Evolutionary conservation across 2,329 filamentous ascomycete genomes (phyloP).

Genomic region (Fusarium tricinctum): DNA sequence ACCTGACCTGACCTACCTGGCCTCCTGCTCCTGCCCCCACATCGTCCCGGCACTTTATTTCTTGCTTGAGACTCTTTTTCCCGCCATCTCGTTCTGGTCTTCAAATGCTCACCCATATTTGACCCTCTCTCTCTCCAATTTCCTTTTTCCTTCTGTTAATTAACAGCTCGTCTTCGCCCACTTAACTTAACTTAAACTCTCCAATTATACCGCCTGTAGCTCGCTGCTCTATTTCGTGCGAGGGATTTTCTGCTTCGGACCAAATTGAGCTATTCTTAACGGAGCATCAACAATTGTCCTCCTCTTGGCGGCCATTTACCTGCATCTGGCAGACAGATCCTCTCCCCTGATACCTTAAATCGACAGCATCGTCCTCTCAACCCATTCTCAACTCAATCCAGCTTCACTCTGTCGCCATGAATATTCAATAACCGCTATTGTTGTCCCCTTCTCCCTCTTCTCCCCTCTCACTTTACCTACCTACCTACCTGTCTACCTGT

Average conservation of each 20-base stretch:
- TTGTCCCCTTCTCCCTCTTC: constrained; percentile 12
- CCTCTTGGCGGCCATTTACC: constrained; percentile 42
- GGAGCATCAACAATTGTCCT: constrained; percentile 28
- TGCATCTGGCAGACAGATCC: constrained; percentile 30
- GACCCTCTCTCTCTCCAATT: constrained; percentile 23
- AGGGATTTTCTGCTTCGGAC: constrained; percentile 28
- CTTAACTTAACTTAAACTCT: constrained; percentile 4
- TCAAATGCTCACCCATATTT: constrained; percentile 20
- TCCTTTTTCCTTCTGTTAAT: constrained; percentile 19
- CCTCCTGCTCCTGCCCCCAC: constrained; percentile 32
- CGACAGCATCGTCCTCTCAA: constrained; percentile 24
- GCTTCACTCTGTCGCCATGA: constrained; percentile 38
- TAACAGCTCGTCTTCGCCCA: constrained; percentile 5
- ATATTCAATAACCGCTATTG: constrained; percentile 42
- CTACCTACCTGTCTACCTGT: constrained; percentile 13
- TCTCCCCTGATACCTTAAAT: constrained; percentile 21
- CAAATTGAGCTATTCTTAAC: constrained; percentile 23
- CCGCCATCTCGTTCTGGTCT: constrained; percentile 18
- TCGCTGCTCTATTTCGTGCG: constrained; percentile 24
- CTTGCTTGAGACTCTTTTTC: constrained; percentile 32
- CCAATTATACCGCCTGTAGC: constrained; percentile 13
- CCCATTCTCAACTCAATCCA: constrained; percentile 12
- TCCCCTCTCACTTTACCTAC: constrained; percentile 1
- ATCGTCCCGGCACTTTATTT: constrained; percentile 41
- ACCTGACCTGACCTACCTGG: neutral